phyloP scores from a whole-genome alignment of 495 filamentous ascomycete species.

The Aspergillus homomorphus region DNA sequence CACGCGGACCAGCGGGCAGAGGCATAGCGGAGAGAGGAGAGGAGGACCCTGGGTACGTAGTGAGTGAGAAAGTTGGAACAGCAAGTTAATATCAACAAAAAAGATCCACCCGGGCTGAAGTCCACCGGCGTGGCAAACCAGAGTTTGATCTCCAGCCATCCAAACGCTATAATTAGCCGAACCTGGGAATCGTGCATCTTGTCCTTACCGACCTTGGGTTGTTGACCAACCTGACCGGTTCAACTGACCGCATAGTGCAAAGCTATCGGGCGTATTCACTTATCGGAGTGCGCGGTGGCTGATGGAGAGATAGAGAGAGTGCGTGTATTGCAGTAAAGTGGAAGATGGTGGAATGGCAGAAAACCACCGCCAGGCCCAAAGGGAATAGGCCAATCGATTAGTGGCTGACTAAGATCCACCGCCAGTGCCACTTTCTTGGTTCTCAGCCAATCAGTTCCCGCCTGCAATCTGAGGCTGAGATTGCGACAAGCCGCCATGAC shows the following conservation, averaged over 20 bases:
- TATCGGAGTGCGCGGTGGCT: neutral
- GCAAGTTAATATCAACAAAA: neutral
- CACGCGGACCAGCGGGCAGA: too few relatives aligned
- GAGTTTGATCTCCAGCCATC: neutral
- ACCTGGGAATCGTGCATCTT: neutral
- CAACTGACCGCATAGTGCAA: too few relatives aligned
- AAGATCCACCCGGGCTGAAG: neutral
- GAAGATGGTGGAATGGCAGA: neutral
- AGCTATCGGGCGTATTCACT: too few relatives aligned
- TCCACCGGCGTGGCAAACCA: neutral
- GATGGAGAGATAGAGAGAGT: neutral
- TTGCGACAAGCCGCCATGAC: neutral
- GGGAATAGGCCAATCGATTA: neutral
- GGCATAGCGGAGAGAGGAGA: neutral
- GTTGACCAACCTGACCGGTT: neutral
- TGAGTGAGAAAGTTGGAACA: neutral
- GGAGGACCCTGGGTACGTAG: neutral
- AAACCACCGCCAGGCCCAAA: neutral
- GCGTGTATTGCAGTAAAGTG: neutral
- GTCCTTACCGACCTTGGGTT: neutral
- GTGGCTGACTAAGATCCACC: neutral
- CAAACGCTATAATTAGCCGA: neutral
- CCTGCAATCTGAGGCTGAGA: neutral
- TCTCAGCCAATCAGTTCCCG: neutral
- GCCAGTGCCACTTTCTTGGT: neutral